Conservation (phyloP, 164 flowering plant species). For the Vitis labrusca region DNA sequence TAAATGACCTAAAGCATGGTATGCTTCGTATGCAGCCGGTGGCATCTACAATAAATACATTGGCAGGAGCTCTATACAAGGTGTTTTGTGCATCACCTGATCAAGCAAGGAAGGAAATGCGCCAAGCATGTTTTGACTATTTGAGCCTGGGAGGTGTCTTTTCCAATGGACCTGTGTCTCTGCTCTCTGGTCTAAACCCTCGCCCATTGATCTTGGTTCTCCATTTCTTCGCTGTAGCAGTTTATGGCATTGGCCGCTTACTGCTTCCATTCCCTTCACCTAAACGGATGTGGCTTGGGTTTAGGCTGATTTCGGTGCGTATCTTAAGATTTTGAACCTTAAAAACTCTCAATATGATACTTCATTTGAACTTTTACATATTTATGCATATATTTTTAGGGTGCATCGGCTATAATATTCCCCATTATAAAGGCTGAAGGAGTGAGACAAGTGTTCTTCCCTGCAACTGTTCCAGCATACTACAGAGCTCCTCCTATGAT, state of each 20-base stretch:
- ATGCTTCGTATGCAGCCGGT: slow-evolving; percentile 16
- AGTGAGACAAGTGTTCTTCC: slow-evolving; percentile 24
- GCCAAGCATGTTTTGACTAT: slow-evolving; percentile 21
- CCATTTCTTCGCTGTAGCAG: slow-evolving; percentile 20
- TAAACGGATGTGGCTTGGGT: slow-evolving; percentile 9
- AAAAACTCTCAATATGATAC: background rate
- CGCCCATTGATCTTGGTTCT: slow-evolving; percentile 10
- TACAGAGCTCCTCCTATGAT: slow-evolving; percentile 14
- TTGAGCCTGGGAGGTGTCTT: slow-evolving; percentile 18
- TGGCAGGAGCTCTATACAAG: slow-evolving; percentile 22
- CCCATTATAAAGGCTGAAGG: slow-evolving; percentile 23
- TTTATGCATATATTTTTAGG: background rate
- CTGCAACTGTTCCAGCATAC: slow-evolving; percentile 15
- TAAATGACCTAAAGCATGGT: background rate
- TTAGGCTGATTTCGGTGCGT: slow-evolving; percentile 12
- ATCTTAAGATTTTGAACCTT: no score
- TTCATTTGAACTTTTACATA: background rate
- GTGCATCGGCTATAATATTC: slow-evolving; percentile 19
- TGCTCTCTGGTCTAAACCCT: slow-evolving; percentile 22
- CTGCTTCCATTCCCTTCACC: slow-evolving; percentile 18
- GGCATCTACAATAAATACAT: slow-evolving; percentile 21
- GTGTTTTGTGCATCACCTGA: slow-evolving; percentile 21
- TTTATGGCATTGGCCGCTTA: slow-evolving; percentile 13
- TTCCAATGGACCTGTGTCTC: slow-evolving; percentile 16
- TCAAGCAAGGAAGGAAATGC: slow-evolving; percentile 15